Percentiles rank a stretch among this genome's conserved stretches.
Evolutionary conservation across 2,329 filamentous ascomycete species (phyloP).

Genomic region (Nothophoma quercina): DNA sequence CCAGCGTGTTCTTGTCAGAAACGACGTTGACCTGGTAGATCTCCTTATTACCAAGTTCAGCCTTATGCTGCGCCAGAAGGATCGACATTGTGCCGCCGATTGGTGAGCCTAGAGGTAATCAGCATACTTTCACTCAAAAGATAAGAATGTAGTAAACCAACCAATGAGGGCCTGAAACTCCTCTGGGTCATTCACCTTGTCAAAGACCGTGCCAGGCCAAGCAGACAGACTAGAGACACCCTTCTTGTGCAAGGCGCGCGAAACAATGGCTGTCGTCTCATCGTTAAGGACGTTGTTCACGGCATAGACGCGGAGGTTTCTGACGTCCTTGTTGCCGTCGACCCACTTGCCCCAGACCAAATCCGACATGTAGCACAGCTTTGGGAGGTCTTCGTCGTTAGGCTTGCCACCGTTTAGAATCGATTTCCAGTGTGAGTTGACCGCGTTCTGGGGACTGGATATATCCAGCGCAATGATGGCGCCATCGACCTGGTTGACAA

Average conservation of each 20-base stretch:
- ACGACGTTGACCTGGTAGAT: conserved; percentile 23
- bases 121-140: too few species aligned
- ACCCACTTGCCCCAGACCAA: conserved; percentile 35
- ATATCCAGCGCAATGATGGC: conserved; percentile 20
- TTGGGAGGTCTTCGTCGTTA: conserved; percentile 27
- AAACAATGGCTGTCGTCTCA: conserved; percentile 20
- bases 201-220: conserved; percentile 32
- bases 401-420: conserved; percentile 13
- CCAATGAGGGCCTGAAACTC: conserved; percentile 32
- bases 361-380: conserved; percentile 25
- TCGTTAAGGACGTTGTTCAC: conserved; percentile 25
- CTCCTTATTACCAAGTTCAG: conserved; percentile 27
- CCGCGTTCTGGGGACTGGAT: conserved; percentile 16
- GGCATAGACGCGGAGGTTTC: conserved; percentile 28
- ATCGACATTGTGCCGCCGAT: conserved; percentile 28
- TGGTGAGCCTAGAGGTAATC: conserved; percentile 21
- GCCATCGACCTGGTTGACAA: conserved; percentile 23
- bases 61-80: conserved; percentile 25
- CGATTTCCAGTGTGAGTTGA: conserved; percentile 4
- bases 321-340: conserved; percentile 22
- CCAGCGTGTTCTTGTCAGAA: neutral
- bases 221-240: neutral
- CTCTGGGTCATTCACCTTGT: conserved; percentile 13
- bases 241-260: conserved; percentile 24
- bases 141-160: conserved; percentile 14